These are phyloP conservation scores for Vitis riparia DNA, from an alignment of 164 flowering plant species.

Conservation along the genomic window DNA sequence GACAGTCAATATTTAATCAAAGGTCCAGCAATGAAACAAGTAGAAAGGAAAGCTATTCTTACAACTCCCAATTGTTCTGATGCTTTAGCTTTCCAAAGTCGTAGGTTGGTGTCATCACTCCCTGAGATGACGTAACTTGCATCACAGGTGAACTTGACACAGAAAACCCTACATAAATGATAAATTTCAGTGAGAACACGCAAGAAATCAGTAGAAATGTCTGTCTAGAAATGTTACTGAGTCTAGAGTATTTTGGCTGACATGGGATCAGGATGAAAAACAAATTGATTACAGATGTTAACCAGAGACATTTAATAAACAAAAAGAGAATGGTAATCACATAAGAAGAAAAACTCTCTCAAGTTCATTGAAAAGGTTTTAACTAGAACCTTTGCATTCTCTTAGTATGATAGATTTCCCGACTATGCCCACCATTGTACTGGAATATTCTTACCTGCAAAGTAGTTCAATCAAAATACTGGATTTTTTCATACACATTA, in stretches of 20 bases:
- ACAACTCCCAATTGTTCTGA: slow-evolving; percentile 97
- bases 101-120: slow-evolving; percentile 94
- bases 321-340: not conserved
- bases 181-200: not conserved
- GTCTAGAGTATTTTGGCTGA: no score
- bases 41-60: slow-evolving; percentile 31
- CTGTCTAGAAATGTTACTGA: no score
- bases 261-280: no score
- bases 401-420: slow-evolving; percentile 93
- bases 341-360: not conserved
- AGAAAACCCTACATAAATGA: slow-evolving; percentile 67
- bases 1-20: not conserved
- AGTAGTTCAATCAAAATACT: slow-evolving; percentile 7
- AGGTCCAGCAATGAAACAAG: not conserved
- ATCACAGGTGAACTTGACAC: slow-evolving; percentile 83
- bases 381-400: slow-evolving; percentile 89
- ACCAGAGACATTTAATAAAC: not conserved
- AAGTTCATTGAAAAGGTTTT: not conserved
- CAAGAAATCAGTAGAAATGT: no score
- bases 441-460: slow-evolving; percentile 83
- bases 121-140: slow-evolving; percentile 82
- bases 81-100: slow-evolving; percentile 98
- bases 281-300: no score
- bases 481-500: not conserved
- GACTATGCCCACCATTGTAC: slow-evolving; percentile 91